Evolutionary conservation across 257 asterid genomes (phyloP), one percentile per base, ranked within the genome.

Genomic region (Solanum bukasovii): DNA sequence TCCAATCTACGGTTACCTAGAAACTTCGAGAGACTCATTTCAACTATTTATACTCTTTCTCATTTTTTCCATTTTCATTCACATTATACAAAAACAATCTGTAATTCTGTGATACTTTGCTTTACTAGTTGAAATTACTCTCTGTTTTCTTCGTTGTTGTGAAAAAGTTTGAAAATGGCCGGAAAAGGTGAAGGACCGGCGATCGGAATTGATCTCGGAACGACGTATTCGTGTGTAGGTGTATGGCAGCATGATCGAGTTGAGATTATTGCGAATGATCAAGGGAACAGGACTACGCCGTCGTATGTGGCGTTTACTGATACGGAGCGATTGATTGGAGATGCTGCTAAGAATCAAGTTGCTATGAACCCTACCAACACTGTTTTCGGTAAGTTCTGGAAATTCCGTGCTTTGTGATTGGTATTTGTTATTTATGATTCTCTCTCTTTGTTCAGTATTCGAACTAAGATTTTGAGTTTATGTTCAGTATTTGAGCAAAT

Each of bases 301-400:
- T 91, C 93, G 9, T 91, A 91, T 68, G 93, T 91, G 4, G 93
- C 90, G 12, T 91, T 91, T 37, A 90, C 92, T 6, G 92, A 90
- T 21, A 91, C 92, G 29, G 92, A 91, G 46, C 91, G 93, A 2
- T 86, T 91, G 31, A 90, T 91, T 20, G 93, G 93, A 29, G 93
- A 91, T 33, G 92, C 93, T 68, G 93, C 93, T 33, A 91, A 90
- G 90, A 91, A 91, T 27, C 93, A 91, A 84, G 93, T 91, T 35
- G 91, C 92, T 52, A 91, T 91, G 92, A 91, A 91, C 86, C 93
- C 93, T 12, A 33, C 31, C 4, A 90, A 91, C 86, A 91, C 93
- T n/a, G 92, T 91, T 9, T 91, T 91, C 52, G 93, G 93, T 91
- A 87, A 88, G 91, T 9, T 81, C 20, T 56, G 16, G 37, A 3